A percentile compares a stretch with the other conserved stretches of the same genome.
Conservation (phyloP, 2,329 filamentous ascomycete species). For the Cladosporium oxysporum region DNA sequence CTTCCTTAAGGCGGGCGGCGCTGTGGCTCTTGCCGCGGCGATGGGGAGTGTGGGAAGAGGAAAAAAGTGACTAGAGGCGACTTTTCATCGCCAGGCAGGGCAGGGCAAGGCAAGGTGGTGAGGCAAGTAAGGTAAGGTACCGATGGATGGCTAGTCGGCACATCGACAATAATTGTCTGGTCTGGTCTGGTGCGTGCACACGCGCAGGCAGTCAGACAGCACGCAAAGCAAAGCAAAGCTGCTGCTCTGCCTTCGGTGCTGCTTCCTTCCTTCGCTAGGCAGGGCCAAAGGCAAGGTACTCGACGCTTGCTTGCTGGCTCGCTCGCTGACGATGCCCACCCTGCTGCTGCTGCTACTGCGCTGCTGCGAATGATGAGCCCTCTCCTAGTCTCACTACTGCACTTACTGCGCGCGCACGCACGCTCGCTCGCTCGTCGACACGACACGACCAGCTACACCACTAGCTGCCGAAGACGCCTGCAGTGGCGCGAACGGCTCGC, state of each 20-base stretch:
- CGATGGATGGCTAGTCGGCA: neutral
- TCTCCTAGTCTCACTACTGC: neutral
- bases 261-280: neutral
- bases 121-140: neutral
- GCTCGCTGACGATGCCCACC: neutral
- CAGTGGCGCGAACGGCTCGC: slow-evolving; percentile 21
- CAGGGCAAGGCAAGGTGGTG: neutral
- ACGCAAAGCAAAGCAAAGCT: neutral
- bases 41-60: neutral
- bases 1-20: slow-evolving; percentile 16
- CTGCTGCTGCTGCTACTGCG: neutral
- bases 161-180: too few species aligned
- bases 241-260: neutral
- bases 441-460: neutral
- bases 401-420: neutral
- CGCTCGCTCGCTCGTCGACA: neutral
- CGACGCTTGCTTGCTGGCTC: neutral
- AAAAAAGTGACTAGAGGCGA: neutral
- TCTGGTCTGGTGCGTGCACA: neutral
- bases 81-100: neutral
- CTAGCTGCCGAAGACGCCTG: slow-evolving; percentile 18
- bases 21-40: slow-evolving; percentile 6
- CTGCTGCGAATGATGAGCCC: neutral
- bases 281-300: too few species aligned
- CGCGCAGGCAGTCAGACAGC: slow-evolving; percentile 7